Conservation (phyloP, 108 stramenopile species). For the Fragilaria crotonensis region DNA sequence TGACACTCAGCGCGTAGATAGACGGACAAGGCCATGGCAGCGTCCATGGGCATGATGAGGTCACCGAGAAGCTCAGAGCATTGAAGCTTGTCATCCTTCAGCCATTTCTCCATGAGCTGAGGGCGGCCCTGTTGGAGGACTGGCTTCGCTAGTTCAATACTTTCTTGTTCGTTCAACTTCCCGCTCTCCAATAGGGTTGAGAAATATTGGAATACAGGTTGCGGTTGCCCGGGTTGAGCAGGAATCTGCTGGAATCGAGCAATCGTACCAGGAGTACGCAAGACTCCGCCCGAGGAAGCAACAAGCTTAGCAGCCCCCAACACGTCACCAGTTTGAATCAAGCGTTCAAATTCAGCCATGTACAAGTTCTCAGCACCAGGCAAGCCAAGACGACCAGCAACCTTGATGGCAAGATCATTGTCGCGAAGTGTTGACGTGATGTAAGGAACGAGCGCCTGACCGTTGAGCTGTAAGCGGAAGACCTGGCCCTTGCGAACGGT, state of each 20-base stretch:
- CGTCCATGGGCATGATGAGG: constrained; percentile 90
- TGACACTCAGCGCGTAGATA: constrained; percentile 95
- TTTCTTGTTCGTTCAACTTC: constrained; percentile 94
- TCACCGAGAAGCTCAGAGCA: constrained; percentile 96
- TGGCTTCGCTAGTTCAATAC: constrained; percentile 95
- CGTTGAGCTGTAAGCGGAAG: constrained; percentile 89
- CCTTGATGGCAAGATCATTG: constrained; percentile 85
- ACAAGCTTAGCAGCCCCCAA: constrained; percentile 91
- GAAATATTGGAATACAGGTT: constrained; percentile 98
- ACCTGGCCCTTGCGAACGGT: constrained; percentile 94
- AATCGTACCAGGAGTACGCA: constrained; percentile 97
- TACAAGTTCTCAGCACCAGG: constrained; percentile 97
- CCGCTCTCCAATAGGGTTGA: constrained; percentile 92
- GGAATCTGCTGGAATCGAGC: constrained; percentile 96
- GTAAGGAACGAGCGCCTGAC: constrained; percentile 90
- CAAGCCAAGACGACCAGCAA: constrained; percentile 91
- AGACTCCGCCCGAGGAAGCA: constrained; percentile 74
- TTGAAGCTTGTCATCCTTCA: constrained; percentile 95
- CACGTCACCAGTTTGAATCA: constrained; percentile 86
- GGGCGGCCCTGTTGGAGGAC: constrained; percentile 93
- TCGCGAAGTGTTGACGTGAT: constrained; percentile 89
- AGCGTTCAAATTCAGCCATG: constrained; percentile 88
- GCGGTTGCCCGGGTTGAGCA: constrained; percentile 90
- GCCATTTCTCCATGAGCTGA: constrained; percentile 98
- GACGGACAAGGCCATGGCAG: constrained; percentile 95